phyloP scores from a whole-genome alignment of 1,284 basidiomycete genomes.

The Fomitopsis schrenkii region DNA sequence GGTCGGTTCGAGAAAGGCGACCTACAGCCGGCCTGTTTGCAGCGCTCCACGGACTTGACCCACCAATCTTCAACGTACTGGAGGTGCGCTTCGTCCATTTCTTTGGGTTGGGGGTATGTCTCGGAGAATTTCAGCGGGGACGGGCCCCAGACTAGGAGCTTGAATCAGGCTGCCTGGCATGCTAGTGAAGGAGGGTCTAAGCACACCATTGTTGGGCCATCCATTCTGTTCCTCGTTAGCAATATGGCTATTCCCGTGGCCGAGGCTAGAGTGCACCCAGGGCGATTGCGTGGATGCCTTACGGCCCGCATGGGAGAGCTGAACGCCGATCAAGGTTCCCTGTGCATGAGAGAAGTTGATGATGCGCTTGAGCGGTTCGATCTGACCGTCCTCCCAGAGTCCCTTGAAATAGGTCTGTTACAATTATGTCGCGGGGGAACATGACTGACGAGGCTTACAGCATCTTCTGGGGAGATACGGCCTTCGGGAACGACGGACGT shows the following conservation, averaged over 20 bases:
- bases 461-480: conserved; percentile 46
- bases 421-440: neutral
- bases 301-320: conserved; percentile 78
- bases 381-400: conserved; percentile 77
- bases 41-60: conserved; percentile 56
- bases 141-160: conserved; percentile 38
- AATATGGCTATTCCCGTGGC: conserved; percentile 16
- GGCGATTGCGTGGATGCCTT: conserved; percentile 62
- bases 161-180: neutral
- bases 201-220: conserved; percentile 59
- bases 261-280: conserved; percentile 42
- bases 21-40: conserved; percentile 61
- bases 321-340: conserved; percentile 69
- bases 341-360: conserved; percentile 77
- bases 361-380: conserved; percentile 61
- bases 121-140: conserved; percentile 49
- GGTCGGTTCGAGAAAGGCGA: neutral
- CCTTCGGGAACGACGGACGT: conserved; percentile 60
- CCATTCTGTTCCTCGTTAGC: conserved; percentile 54
- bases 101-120: conserved; percentile 46
- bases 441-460: conserved; percentile 17
- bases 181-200: neutral
- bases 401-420: conserved; percentile 33
- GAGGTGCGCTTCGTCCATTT: conserved; percentile 53
- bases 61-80: conserved; percentile 63